These are phyloP conservation scores for Gossypium bickii DNA, from an alignment of 345 rosid species.

Conservation along the genomic window DNA sequence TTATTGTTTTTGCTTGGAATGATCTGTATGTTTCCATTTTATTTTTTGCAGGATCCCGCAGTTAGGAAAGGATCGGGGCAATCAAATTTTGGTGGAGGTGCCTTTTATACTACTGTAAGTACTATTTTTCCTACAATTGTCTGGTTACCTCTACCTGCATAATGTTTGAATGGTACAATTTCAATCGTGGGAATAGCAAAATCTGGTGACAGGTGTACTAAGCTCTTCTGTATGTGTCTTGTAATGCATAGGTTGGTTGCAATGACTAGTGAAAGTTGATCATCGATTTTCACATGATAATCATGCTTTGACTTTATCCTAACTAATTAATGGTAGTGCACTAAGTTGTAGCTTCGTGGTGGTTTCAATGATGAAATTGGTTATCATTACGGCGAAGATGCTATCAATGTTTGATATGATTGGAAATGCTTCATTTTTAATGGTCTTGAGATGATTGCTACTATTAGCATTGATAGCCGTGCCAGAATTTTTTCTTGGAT, in stretches of 20 bases:
- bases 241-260: neutral
- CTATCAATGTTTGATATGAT: neutral
- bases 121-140: constrained; percentile 13
- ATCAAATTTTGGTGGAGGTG: constrained; percentile 55
- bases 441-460: neutral
- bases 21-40: constrained; percentile 15
- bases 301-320: neutral
- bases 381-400: neutral
- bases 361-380: neutral
- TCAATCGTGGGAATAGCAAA: neutral
- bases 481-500: neutral
- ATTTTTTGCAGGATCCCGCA: constrained; percentile 36
- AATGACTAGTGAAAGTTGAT: neutral
- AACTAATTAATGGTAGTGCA: neutral
- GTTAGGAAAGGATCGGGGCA: constrained; percentile 41
- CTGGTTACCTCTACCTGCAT: neutral
- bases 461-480: neutral
- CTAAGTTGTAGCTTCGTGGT: neutral
- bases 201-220: neutral
- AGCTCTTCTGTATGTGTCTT: neutral
- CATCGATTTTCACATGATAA: neutral
- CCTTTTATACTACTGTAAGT: constrained; percentile 54
- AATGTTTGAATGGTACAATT: neutral
- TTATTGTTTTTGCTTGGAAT: constrained; percentile 1
- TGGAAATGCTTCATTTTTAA: neutral